Evolutionary conservation across 2,329 filamentous ascomycete genomes (phyloP).

Genomic region (Madurella mycetomatis): DNA sequence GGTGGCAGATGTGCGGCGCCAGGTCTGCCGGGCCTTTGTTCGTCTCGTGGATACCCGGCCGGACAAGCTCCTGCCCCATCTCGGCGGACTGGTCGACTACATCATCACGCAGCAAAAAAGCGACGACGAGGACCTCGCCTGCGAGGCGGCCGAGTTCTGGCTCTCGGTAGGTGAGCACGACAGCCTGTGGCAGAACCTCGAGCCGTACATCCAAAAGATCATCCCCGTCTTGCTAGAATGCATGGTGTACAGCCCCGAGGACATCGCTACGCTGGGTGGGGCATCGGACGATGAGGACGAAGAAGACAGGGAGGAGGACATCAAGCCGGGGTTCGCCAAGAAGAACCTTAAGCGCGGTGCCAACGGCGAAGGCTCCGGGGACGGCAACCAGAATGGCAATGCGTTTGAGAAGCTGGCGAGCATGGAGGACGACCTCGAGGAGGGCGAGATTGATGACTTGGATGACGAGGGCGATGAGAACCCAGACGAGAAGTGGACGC

Average conservation of each 20-base stretch:
- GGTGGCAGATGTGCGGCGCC: constrained; percentile 77
- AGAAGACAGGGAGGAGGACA: constrained; percentile 84
- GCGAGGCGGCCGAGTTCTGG: constrained; percentile 98
- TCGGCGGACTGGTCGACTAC: constrained; percentile 84
- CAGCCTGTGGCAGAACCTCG: constrained; percentile 69
- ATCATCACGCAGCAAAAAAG: constrained; percentile 85
- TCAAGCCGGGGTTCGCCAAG: constrained; percentile 88
- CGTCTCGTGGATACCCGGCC: constrained; percentile 86
- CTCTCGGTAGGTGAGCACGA: constrained; percentile 86
- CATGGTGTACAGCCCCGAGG: constrained; percentile 96
- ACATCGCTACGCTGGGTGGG: constrained; percentile 77
- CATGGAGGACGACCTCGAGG: constrained; percentile 74
- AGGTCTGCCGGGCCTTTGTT: constrained; percentile 91
- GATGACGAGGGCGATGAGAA: constrained; percentile 70
- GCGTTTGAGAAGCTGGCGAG: constrained; percentile 50
- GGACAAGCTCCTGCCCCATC: constrained; percentile 84
- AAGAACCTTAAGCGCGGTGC: constrained; percentile 54
- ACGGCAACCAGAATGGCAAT: constrained; percentile 46
- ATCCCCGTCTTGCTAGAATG: constrained; percentile 86
- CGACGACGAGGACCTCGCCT: constrained; percentile 81
- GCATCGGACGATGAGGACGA: constrained; percentile 86
- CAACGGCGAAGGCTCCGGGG: constrained; percentile 33
- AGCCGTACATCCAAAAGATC: constrained; percentile 75
- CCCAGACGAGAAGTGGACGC: constrained; percentile 89
- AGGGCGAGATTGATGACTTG: constrained; percentile 78